phyloP scores from a whole-genome alignment of 352 stramenopile genomes.

The Pythium rhizo-oryzae region DNA sequence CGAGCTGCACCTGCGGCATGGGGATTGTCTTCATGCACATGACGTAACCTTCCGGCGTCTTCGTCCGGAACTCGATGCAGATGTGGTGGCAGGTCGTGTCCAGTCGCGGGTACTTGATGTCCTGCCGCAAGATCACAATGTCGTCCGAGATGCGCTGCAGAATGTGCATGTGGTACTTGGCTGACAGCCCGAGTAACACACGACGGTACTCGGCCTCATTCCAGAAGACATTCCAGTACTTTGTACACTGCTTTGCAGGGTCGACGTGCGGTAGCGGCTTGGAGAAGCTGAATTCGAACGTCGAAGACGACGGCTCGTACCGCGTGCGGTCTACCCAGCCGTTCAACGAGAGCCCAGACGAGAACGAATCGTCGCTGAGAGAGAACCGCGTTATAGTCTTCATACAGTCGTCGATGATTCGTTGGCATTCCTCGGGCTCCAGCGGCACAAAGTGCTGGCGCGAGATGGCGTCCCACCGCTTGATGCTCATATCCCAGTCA shows the following conservation, averaged over 20 bases:
- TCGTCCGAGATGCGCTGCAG: constrained; percentile 30
- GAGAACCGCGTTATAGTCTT: constrained; percentile 29
- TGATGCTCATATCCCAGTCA: constrained; percentile 27
- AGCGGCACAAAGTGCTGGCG: constrained; percentile 17
- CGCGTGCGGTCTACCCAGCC: constrained; percentile 28
- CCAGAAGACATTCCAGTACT: constrained; percentile 31
- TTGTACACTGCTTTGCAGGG: constrained; percentile 15
- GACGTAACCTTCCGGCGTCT: constrained; percentile 11
- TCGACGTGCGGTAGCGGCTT: constrained; percentile 23
- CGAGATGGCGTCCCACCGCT: constrained; percentile 27
- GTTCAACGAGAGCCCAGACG: constrained; percentile 19
- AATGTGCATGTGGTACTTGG: constrained; percentile 31
- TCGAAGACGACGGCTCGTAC: constrained; percentile 21
- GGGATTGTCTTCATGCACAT: constrained; percentile 28
- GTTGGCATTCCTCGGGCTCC: neutral
- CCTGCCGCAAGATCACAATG: constrained; percentile 28
- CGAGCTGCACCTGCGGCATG: constrained; percentile 23
- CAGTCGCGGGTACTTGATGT: constrained; percentile 30
- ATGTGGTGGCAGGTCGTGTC: constrained; percentile 27
- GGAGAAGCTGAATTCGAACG: constrained; percentile 27
- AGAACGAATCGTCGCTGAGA: constrained; percentile 28
- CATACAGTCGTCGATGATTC: constrained; percentile 26
- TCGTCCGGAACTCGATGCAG: constrained; percentile 23
- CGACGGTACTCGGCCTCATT: constrained; percentile 23
- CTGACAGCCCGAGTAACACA: constrained; percentile 19